These are phyloP conservation scores for Phaseolus coccineus DNA, from an alignment of 331 rosid species.

Conservation along the genomic window DNA sequence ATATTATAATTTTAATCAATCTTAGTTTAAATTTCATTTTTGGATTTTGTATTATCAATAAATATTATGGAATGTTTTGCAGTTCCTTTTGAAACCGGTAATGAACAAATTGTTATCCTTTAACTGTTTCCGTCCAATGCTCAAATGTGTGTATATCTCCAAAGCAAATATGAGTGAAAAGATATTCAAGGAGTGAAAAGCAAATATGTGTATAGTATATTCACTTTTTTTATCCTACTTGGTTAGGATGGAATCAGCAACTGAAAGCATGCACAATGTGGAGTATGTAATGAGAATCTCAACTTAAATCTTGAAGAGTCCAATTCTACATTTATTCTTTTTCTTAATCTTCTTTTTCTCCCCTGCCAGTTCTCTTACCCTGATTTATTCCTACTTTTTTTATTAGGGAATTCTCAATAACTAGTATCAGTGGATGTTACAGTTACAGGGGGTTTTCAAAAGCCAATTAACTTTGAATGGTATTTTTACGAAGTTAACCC, in stretches of 20 bases:
- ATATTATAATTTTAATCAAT: too few species aligned
- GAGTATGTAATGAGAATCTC: slow-evolving; percentile 62
- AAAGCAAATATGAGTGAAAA: too few species aligned
- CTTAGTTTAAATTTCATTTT: too few species aligned
- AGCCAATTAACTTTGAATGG: slow-evolving; percentile 84
- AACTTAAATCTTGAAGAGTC: slow-evolving; percentile 38
- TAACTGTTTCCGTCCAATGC: too few species aligned
- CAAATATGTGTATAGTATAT: background rate
- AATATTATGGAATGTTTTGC: too few species aligned
- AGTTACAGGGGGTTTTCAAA: slow-evolving; percentile 75
- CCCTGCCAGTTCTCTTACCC: slow-evolving; percentile 12
- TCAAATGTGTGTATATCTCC: too few species aligned
- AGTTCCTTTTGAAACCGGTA: too few species aligned
- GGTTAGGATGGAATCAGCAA: slow-evolving; percentile 81
- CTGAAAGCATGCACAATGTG: slow-evolving; percentile 68
- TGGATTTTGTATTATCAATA: too few species aligned
- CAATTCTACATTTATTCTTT: background rate
- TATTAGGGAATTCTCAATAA: slow-evolving; percentile 90
- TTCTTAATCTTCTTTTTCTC: background rate
- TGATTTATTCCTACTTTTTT: slow-evolving; percentile 22
- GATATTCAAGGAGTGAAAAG: too few species aligned
- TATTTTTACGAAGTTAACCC: slow-evolving; percentile 43
- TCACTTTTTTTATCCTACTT: slow-evolving; percentile 37
- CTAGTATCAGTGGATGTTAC: slow-evolving; percentile 85
- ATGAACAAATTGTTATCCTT: too few species aligned